Percentiles rank a stretch among this genome's conserved stretches.
phyloP scores from a whole-genome alignment of 805 yeast genomes.

The Candida lessepsii region DNA sequence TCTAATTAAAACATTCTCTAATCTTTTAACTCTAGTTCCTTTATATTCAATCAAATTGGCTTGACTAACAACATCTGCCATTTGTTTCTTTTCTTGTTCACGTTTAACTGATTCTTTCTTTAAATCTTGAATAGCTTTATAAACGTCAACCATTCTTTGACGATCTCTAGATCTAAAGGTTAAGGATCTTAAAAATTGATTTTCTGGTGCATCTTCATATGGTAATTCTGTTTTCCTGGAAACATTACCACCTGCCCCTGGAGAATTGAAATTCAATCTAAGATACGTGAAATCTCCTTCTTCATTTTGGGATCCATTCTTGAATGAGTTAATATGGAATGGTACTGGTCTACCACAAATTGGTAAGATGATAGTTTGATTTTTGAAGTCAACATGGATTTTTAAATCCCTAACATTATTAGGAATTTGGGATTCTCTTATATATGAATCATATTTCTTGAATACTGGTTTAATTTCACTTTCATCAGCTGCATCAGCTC shows the following conservation, averaged over 20 bases:
- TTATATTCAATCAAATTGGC: conserved; percentile 80
- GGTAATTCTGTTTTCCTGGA: conserved; percentile 79
- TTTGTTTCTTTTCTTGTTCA: conserved; percentile 84
- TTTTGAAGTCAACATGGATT: conserved; percentile 81
- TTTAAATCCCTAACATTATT: conserved; percentile 75
- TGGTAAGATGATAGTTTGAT: conserved; percentile 87
- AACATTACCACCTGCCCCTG: conserved; percentile 76
- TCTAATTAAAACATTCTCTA: conserved; percentile 86
- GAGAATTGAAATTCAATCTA: conserved; percentile 89
- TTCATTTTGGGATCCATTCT: conserved; percentile 91
- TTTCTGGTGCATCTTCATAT: conserved; percentile 83
- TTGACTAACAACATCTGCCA: conserved; percentile 93
- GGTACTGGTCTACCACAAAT: conserved; percentile 97
- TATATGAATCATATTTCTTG: conserved; percentile 90
- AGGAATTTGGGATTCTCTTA: conserved; percentile 92
- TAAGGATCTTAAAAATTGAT: conserved; percentile 81
- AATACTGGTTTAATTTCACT: conserved; percentile 69
- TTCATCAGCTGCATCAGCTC: conserved; percentile 69
- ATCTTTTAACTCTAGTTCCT: conserved; percentile 79
- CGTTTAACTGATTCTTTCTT: conserved; percentile 88
- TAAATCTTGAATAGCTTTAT: conserved; percentile 85
- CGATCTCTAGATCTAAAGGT: conserved; percentile 88
- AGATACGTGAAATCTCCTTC: conserved; percentile 93
- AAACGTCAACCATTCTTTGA: conserved; percentile 86
- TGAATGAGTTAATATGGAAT: conserved; percentile 90